phyloP scores from a whole-genome alignment of 2,329 filamentous ascomycete species.

The Fusarium camptoceras region DNA sequence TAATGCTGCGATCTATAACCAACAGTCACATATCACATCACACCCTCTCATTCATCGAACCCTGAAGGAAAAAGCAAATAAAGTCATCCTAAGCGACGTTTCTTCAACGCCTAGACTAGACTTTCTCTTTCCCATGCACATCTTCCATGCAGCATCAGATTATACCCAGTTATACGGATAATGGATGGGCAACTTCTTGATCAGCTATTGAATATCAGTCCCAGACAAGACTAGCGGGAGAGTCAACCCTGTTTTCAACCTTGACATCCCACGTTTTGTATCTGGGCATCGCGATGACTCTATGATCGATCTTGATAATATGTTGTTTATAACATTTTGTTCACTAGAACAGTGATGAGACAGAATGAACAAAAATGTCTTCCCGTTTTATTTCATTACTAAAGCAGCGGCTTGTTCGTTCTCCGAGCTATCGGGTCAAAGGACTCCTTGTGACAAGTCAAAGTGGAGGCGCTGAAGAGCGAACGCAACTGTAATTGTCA shows the following conservation, averaged over 20 bases:
- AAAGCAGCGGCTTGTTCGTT: not conserved
- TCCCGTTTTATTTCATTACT: not conserved
- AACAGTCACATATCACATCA: not conserved
- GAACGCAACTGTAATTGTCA: not conserved
- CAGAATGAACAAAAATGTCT: not conserved
- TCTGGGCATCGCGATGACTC: not conserved
- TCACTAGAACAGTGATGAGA: not conserved
- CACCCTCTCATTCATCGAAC: not conserved
- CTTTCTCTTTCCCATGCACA: conserved; percentile 11
- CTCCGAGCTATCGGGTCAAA: conserved; percentile 6
- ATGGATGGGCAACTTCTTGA: conserved; percentile 16
- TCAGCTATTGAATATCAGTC: conserved; percentile 30
- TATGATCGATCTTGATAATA: not conserved
- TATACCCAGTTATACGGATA: no score
- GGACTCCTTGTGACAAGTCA: conserved; percentile 12
- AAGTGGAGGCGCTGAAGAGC: not conserved
- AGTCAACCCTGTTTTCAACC: conserved; percentile 10
- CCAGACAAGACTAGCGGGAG: conserved; percentile 7
- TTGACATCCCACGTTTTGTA: conserved; percentile 2
- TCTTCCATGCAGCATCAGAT: conserved; percentile 4
- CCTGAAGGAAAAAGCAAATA: conserved; percentile 17
- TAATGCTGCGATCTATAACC: not conserved
- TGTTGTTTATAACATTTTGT: not conserved
- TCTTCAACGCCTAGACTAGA: conserved; percentile 7
- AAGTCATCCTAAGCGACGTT: conserved; percentile 2